Conservation (phyloP, 495 filamentous ascomycete species). For the Podospora fimiseda region DNA sequence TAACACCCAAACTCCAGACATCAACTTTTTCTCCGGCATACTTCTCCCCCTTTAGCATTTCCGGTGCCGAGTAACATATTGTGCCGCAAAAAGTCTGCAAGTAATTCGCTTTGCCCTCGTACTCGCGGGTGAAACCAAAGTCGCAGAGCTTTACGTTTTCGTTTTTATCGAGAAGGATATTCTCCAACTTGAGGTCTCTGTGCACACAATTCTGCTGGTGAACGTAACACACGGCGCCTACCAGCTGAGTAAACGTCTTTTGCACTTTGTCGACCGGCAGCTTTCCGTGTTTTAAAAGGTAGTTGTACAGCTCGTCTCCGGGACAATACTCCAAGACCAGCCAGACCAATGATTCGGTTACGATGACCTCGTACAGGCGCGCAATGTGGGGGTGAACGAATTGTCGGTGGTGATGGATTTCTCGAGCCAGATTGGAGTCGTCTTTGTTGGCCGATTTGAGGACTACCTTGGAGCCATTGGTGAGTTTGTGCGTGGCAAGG, state of each 20-base stretch:
- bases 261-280: conserved; percentile 85
- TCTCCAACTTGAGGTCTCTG: conserved; percentile 93
- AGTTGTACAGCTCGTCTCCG: conserved; percentile 95
- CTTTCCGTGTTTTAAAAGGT: conserved; percentile 79
- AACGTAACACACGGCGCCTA: conserved; percentile 92
- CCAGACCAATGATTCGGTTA: conserved; percentile 93
- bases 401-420: conserved; percentile 97
- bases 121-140: conserved; percentile 96
- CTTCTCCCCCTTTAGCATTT: conserved; percentile 98
- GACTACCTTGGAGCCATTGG: conserved; percentile 97
- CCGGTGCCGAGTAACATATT: conserved; percentile 93
- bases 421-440: conserved; percentile 88
- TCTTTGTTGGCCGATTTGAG: conserved; percentile 96
- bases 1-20: conserved; percentile 96
- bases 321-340: conserved; percentile 95
- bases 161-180: conserved; percentile 92
- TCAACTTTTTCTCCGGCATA: conserved; percentile 97
- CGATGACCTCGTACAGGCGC: conserved; percentile 92
- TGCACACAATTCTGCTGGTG: conserved; percentile 95
- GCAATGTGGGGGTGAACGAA: conserved; percentile 98
- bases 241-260: conserved; percentile 91
- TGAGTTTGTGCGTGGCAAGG: conserved; percentile 92
- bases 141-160: conserved; percentile 99
- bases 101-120: conserved; percentile 91
- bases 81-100: conserved; percentile 97